Conservation (phyloP, 1,284 basidiomycete species). For the Cutaneotrichosporon cutaneum region DNA sequence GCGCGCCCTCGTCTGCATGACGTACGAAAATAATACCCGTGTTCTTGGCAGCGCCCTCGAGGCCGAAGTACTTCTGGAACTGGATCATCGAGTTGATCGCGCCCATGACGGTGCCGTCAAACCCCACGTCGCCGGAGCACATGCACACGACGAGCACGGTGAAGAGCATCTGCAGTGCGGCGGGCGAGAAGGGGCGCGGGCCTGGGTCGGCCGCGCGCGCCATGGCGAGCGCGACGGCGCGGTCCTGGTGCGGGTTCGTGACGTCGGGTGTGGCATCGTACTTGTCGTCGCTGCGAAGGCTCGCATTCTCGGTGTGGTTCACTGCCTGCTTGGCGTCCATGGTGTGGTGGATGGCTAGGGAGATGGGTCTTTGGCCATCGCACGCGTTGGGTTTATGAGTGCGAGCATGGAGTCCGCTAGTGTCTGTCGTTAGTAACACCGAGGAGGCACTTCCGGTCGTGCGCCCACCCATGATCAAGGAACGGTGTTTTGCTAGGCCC, state of each 20-base stretch:
- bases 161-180: slow-evolving; percentile 34
- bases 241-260: slow-evolving; percentile 19
- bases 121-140: slow-evolving; percentile 47
- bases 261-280: too few relatives aligned
- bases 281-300: not conserved
- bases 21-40: slow-evolving; percentile 31
- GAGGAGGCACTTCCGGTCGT: too few relatives aligned
- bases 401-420: too few relatives aligned
- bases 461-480: too few relatives aligned
- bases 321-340: not conserved
- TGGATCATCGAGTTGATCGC: slow-evolving; percentile 17
- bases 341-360: not conserved
- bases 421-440: too few relatives aligned
- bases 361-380: not conserved
- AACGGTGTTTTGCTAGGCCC: too few relatives aligned
- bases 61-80: slow-evolving; percentile 19
- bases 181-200: not conserved
- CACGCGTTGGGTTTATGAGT: too few relatives aligned
- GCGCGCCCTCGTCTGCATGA: not conserved
- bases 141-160: slow-evolving; percentile 57
- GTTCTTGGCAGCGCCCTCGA: not conserved
- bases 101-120: slow-evolving; percentile 26
- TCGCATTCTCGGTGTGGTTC: too few relatives aligned
- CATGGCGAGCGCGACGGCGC: slow-evolving; percentile 52
- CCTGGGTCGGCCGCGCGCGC: slow-evolving; percentile 59